Base-by-base conservation (phyloP, 345 rosid species). In the Atalantia buxifolia region DNA sequence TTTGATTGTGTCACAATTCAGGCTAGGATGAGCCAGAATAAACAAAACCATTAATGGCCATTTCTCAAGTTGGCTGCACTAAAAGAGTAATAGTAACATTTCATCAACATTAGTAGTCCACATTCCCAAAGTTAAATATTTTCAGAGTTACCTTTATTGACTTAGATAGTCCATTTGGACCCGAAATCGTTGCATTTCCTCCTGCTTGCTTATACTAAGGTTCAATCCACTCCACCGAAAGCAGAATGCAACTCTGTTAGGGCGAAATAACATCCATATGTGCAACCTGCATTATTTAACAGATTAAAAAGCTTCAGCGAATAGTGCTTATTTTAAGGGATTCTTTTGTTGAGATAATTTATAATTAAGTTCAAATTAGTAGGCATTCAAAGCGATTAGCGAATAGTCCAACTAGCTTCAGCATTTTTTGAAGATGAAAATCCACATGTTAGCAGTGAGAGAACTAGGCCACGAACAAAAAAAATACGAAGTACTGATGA, bases 201-300 rank as follows among this genome's bases (percentile, higher is more conserved):
- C 89, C 82, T 88, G 83, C 86, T 93, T 35, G 38, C 38, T 88
- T 77, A 85, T 67, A 76, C 94, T 89, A 82, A 95, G 98, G 85
- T 91, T 87, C 83, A 92, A 81, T 81, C 97, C 99, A 88, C 88
- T 93, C 78, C 86, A 80, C 90, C 93, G 95, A 42, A 91, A 93
- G 38, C 38, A 75, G 93, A 95, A 87, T 85, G 89, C 60, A 95
- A 89, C 98, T 93, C 96, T 80, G 90, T 96, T 75, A 92, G 85
- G 94, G 97, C 69, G 86, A 79, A 45, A 95, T 81, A 53, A 87
- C 97, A 83, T 89, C 92, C 78, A 81, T 87, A 82, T 89, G 89
- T 30, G 89, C 86, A 66, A 88, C 92, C 99, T 92, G 89, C 91
- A 85, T 22, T 73, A 76, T 79, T 83, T 59, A 71, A 60, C 50